Evolutionary conservation across 257 asterid species (phyloP), one percentile per base, ranked within the genome.

Genomic region (Solanum tacnaense): DNA sequence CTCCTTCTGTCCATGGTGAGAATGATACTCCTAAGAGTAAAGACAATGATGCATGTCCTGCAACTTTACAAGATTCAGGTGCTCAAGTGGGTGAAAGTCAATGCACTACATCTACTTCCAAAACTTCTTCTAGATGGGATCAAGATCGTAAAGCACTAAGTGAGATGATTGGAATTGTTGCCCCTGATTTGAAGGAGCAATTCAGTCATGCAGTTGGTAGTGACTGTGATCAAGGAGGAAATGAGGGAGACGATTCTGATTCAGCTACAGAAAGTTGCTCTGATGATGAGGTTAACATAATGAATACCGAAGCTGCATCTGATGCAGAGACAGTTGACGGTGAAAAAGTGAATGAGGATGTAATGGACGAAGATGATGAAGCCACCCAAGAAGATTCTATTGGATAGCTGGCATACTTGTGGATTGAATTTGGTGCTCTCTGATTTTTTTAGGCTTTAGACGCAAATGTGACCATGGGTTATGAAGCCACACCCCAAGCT

Each of bases 1-100:
- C 95, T 87, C 98, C 98, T 86, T 95, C 98, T 0, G 93, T 91
- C 86, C 96, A 94, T 41, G 98, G 96, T 60, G 99, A 95, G 88
- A 93, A 96, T 32, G 94, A 94, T 83, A 89, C 95, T 68, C 92
- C 94, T 1, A 91, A 88, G 89, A 91, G 95, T 84, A 91, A 91
- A 83, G 89, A 88, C 29, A 88, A 90, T 1, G 89, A 90, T 31
- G 93, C 86, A 73, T 71, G 89, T 58, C 89, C 88, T 25, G 89
- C 85, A 27, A 90, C 91, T 81, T 84, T 88, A 85, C 94, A 90
- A 16, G 96, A 94, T 89, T 94, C 98, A 36, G 88, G 87, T 76
- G 92, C 96, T 85, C 46, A 88, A 67, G 96, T 93, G 46, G 96
- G 94, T 9, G 99, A 95, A 90, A 93, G 96, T 90, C 96, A 92